A percentile compares a stretch with the other conserved stretches of the same genome.
These are phyloP conservation scores for Claviceps lovelessii DNA, from an alignment of 2,329 filamentous ascomycete genomes.

Conservation along the genomic window DNA sequence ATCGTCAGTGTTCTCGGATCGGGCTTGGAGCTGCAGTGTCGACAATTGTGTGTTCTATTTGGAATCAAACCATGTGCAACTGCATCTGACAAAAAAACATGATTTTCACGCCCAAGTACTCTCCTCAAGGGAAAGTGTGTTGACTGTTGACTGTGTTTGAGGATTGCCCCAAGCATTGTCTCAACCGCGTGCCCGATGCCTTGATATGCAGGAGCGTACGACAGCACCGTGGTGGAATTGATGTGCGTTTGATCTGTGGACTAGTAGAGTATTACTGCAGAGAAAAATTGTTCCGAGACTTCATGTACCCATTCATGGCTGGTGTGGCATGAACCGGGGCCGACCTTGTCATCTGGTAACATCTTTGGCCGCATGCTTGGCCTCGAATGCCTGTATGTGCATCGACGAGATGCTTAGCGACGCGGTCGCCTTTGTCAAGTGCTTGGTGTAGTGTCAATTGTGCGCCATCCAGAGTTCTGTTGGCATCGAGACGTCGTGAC, in stretches of 20 bases:
- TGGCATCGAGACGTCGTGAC: background rate
- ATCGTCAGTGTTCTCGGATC: background rate
- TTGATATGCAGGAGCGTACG: background rate
- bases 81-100: background rate
- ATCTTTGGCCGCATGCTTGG: conserved; percentile 4
- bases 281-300: background rate
- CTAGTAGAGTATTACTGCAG: background rate
- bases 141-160: background rate
- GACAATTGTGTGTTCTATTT: background rate
- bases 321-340: background rate
- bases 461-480: background rate
- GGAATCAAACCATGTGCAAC: background rate
- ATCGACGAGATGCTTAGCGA: background rate
- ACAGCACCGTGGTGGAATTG: background rate
- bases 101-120: background rate
- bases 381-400: conserved; percentile 1
- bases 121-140: background rate
- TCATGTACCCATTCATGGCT: background rate
- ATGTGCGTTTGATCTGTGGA: background rate
- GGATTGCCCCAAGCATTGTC: background rate
- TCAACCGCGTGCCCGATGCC: background rate
- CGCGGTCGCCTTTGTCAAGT: background rate
- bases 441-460: background rate
- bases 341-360: conserved; percentile 1
- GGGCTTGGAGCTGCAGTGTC: background rate